Conservation (phyloP, 768 basidiomycete species). For the Cyclocybe cylindracea region DNA sequence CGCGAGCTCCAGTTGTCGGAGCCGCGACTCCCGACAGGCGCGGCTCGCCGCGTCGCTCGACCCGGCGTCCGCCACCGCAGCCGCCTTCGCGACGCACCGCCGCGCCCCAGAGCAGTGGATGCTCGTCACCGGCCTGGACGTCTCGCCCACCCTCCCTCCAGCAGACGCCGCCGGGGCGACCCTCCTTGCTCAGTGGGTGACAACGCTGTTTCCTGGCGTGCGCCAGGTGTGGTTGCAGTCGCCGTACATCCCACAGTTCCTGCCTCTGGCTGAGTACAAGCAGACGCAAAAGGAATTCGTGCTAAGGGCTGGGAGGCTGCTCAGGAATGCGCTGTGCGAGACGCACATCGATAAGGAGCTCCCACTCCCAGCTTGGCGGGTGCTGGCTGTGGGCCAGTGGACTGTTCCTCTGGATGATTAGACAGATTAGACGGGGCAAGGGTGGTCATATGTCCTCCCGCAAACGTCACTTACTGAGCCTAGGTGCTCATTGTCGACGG, state of each 20-base stretch:
- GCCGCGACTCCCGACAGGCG: neutral
- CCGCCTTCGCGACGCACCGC: neutral
- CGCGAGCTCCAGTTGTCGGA: neutral
- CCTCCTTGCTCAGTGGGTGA: constrained; percentile 7
- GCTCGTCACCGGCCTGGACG: constrained; percentile 4
- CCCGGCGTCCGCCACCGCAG: neutral
- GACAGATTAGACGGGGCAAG: neutral
- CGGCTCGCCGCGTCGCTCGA: neutral
- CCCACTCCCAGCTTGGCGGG: constrained; percentile 1
- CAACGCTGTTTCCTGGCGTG: constrained; percentile 6
- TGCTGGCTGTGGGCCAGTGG: constrained; percentile 4
- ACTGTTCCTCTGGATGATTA: neutral
- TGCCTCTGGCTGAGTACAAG: constrained; percentile 1
- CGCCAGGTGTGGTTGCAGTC: constrained; percentile 1
- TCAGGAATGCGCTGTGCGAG: neutral
- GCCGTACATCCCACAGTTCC: constrained; percentile 3
- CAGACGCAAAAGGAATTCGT: neutral
- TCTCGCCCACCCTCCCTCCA: constrained; percentile 5
- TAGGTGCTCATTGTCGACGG: too few relatives aligned
- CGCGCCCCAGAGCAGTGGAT: constrained; percentile 2
- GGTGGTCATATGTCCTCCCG: neutral
- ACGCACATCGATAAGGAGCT: neutral
- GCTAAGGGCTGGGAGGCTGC: neutral
- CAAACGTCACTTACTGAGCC: too few relatives aligned
- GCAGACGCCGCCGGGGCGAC: neutral